Conservation (phyloP, 345 rosid genomes). For the Dipteronia dyeriana region DNA sequence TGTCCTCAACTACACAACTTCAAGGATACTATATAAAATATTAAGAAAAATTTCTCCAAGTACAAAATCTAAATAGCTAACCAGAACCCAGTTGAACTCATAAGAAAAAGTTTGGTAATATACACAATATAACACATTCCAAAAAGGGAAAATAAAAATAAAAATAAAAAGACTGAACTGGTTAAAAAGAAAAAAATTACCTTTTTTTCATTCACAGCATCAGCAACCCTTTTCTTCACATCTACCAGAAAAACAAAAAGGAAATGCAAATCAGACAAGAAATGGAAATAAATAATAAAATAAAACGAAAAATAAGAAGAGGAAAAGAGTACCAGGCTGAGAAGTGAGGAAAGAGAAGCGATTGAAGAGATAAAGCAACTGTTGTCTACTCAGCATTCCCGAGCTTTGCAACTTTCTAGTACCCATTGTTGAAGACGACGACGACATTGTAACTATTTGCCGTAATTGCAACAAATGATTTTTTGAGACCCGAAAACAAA, state of each 20-base stretch:
- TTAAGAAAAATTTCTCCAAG: not conserved
- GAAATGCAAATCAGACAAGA: not conserved
- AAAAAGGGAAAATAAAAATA: not conserved
- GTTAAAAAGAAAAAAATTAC: constrained; percentile 27
- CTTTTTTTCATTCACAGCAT: constrained; percentile 78
- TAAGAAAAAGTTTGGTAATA: not conserved
- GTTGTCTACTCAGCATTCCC: constrained; percentile 65
- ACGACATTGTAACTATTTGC: not conserved
- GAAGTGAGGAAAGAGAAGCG: constrained; percentile 64
- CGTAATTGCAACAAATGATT: not conserved
- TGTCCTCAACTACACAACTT: not conserved
- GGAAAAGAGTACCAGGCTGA: constrained; percentile 50
- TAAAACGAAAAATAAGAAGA: not conserved
- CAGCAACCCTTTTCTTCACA: constrained; percentile 76
- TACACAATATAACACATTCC: not conserved
- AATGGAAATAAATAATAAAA: not conserved
- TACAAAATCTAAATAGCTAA: not conserved
- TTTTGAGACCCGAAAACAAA: not conserved
- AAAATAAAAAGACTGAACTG: not conserved
- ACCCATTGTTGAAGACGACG: constrained; percentile 18
- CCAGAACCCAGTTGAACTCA: constrained; percentile 3
- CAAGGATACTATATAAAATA: too few species aligned
- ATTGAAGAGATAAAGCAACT: constrained; percentile 65
- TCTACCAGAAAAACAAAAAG: constrained; percentile 33
- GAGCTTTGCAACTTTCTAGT: constrained; percentile 37